These are phyloP conservation scores for Cucurbita ficifolia DNA, from an alignment of 306 rosid species.

Conservation along the genomic window DNA sequence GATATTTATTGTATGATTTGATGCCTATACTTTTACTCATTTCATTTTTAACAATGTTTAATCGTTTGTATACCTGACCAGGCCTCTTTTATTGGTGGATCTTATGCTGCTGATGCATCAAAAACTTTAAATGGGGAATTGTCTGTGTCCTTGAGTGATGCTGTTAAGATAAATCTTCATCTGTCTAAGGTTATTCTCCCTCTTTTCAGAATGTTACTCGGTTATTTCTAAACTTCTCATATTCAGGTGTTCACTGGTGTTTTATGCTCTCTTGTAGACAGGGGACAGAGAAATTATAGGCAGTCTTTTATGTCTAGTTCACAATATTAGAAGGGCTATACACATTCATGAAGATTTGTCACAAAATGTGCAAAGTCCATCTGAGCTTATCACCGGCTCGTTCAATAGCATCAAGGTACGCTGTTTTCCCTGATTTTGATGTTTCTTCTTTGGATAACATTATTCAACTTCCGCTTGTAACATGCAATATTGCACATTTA, in stretches of 20 bases:
- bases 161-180: conserved; percentile 37
- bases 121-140: conserved; percentile 62
- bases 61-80: conserved; percentile 3
- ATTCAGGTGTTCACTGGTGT: background rate
- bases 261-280: conserved; percentile 24
- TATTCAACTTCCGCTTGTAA: background rate
- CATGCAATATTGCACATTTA: background rate
- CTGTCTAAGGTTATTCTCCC: conserved; percentile 49
- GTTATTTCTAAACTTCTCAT: background rate
- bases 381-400: conserved; percentile 64
- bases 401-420: conserved; percentile 62
- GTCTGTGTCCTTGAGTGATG: conserved; percentile 45
- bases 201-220: background rate
- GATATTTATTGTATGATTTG: conserved; percentile 2
- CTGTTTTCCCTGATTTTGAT: background rate
- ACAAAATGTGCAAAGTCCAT: conserved; percentile 28
- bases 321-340: conserved; percentile 48
- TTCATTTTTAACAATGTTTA: background rate
- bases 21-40: background rate
- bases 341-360: conserved; percentile 51
- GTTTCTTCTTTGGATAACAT: background rate
- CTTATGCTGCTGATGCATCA: conserved; percentile 38
- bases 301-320: conserved; percentile 41
- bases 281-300: conserved; percentile 43
- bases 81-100: conserved; percentile 87